These are phyloP conservation scores for Stevia rebaudiana DNA, from an alignment of 140 eudicot species.

Conservation along the genomic window DNA sequence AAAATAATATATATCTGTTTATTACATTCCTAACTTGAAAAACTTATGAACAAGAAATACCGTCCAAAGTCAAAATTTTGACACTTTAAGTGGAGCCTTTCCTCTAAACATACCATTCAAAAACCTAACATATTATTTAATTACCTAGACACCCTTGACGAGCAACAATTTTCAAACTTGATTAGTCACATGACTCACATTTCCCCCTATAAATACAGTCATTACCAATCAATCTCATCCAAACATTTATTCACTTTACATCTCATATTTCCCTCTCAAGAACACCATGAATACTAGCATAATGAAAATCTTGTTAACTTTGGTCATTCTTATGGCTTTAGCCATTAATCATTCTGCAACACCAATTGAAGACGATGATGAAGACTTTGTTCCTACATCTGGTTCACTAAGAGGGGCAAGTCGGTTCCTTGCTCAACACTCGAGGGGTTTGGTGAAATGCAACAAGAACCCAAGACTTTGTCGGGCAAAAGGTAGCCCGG, in stretches of 20 bases:
- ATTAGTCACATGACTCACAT: background rate
- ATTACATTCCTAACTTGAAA: background rate
- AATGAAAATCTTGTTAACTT: slow-evolving; percentile 18
- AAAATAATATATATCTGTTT: background rate
- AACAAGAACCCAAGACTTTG: slow-evolving; percentile 56
- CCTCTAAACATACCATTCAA: slow-evolving; percentile 24
- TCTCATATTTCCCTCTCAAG: background rate
- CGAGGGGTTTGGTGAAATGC: slow-evolving; percentile 34
- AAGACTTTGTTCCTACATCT: slow-evolving; percentile 17
- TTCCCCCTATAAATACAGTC: slow-evolving; percentile 25
- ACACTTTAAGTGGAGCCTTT: slow-evolving; percentile 27
- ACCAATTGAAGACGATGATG: slow-evolving; percentile 14
- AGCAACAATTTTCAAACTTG: background rate
- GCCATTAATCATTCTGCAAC: slow-evolving; percentile 24
- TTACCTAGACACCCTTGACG: slow-evolving; percentile 8
- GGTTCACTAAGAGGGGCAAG: slow-evolving; percentile 40
- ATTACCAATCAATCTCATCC: background rate
- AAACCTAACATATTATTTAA: slow-evolving; percentile 18
- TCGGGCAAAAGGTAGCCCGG: slow-evolving; percentile 45
- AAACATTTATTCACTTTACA: background rate
- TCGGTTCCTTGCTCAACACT: slow-evolving; percentile 34
- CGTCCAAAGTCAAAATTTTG: slow-evolving; percentile 12
- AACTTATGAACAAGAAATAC: background rate
- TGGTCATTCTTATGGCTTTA: slow-evolving; percentile 27
- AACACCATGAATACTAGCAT: slow-evolving; percentile 25